Base-by-base conservation (phyloP, 345 rosid species). In the Ailanthus altissimus region DNA sequence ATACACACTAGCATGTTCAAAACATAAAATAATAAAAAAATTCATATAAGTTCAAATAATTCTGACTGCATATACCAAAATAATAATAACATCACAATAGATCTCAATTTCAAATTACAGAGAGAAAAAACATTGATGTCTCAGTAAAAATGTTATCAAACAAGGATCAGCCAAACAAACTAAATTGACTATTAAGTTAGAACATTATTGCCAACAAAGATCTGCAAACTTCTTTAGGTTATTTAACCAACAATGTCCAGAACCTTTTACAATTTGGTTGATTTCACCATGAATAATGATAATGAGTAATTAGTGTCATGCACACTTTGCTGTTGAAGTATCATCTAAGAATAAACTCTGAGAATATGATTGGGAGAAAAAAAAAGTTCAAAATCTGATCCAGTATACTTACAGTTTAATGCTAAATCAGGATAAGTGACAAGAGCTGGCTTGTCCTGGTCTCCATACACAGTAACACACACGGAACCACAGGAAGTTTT, bases 381-480 rank as follows among this genome's bases (percentile, higher is more conserved):
- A 42, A 65, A 40, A 5, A 42, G 9, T 9, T 42, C 18, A 26
- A 32, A 32, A 32, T 32, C 38, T 1, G 3, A 32, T 45, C 62
- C 10, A 40, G 47, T 53, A 40, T 50, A 84, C 97, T 86, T 86
- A 95, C 98, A 78, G 80, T 93, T 93, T 51, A 95, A 77, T 78
- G 91, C 99, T 70, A 95, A 82, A 91, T 95, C 98, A 54, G 99
- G 99, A 85, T 90, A 95, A 6, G 99, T 93, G 59, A 95, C 75
- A 60, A 95, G 95, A 74, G 98, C 99, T 25, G 96, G 98, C 89
- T 93, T 95, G 85, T 95, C 99, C 63, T 84, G 93, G 82, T 95
- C 98, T 75, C 99, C 99, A 77, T 83, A 88, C 74, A 94, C 97
- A 26, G 97, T 79, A 85, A 94, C 99, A 47, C 90, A 93, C 50